Base-by-base conservation (phyloP, 352 stramenopile genomes). In the Globisporangium spinosum region DNA sequence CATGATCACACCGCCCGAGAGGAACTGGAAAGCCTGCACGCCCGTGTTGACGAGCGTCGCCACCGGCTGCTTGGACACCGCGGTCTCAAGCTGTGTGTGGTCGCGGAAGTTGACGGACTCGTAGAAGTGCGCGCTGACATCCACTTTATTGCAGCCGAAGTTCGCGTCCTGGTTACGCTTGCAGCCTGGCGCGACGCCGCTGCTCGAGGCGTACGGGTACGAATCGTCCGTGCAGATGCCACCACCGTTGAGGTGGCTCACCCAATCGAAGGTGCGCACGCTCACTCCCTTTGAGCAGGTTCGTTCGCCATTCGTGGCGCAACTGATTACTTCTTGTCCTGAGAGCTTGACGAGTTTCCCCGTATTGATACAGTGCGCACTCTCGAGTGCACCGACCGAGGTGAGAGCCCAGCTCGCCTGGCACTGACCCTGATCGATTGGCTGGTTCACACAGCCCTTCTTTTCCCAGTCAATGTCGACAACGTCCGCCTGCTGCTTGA, bases 271-370 rank as follows among this genome's bases (percentile, higher is more conserved):
- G 17, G 74, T 79, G 68, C 82, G 82, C 10, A 76, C 73, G 55
- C 77, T 67, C 47, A 82, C 87, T 29, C 84, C 84, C 45, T 79
- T 81, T 17, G 79, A 70, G 60, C 84, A 92, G 38, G 82, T 74
- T 12, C 23, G 2, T 3, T 79, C 65, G 32, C 74, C 74, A 2
- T 78, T 62, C 51, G 67, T 75, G 57, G 86, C 73, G 56, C 84
- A 92, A 32, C 80, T 89, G 60, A 90, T 83, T 58, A 90, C 76
- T 68, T 92, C 77, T 67, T 92, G 84, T 29, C 85, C 77, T 1
- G 80, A 69, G 27, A 92, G 77, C 23, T 61, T 69, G 0, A 74
- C 71, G 7, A 87, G 66, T 2, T 69, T 74, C 9, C 68, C 71
- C 2, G 71, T 78, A 2, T 76, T 68, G 17, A 83, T 74, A 25